A percentile compares a stretch with the other conserved stretches of the same genome.
Conservation (phyloP, 345 rosid species). For the Mallotus nudiflorus region DNA sequence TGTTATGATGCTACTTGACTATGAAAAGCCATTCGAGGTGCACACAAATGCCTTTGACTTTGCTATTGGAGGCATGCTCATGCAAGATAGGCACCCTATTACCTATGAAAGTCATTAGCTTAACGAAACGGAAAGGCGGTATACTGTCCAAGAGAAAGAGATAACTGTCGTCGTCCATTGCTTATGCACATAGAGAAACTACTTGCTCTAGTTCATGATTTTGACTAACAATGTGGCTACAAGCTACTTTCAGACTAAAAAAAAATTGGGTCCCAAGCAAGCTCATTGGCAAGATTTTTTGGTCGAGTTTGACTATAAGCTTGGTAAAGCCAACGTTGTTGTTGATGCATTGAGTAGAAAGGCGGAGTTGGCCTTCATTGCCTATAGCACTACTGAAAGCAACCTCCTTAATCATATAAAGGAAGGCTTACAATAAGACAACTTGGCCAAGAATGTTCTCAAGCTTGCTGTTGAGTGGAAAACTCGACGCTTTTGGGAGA, state of each 20-base stretch:
- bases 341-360: neutral
- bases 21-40: too few relatives aligned
- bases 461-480: neutral
- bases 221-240: neutral
- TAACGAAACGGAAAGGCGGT: too few relatives aligned
- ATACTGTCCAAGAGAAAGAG: too few relatives aligned
- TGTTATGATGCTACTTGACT: too few relatives aligned
- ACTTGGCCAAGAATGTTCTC: neutral
- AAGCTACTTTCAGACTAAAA: neutral
- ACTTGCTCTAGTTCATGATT: neutral
- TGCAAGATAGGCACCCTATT: too few relatives aligned
- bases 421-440: too few relatives aligned
- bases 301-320: neutral
- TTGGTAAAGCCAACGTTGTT: neutral
- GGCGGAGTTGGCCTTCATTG: neutral
- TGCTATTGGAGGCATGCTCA: too few relatives aligned
- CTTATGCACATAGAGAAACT: neutral
- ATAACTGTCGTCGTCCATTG: neutral
- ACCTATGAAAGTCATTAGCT: too few relatives aligned
- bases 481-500: neutral
- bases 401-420: neutral
- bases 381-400: too few relatives aligned
- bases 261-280: neutral
- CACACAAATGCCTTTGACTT: too few relatives aligned
- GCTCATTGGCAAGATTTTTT: neutral